Evolutionary conservation across 768 basidiomycete genomes (phyloP).

Genomic region (Candolleomyces aberdarensis): DNA sequence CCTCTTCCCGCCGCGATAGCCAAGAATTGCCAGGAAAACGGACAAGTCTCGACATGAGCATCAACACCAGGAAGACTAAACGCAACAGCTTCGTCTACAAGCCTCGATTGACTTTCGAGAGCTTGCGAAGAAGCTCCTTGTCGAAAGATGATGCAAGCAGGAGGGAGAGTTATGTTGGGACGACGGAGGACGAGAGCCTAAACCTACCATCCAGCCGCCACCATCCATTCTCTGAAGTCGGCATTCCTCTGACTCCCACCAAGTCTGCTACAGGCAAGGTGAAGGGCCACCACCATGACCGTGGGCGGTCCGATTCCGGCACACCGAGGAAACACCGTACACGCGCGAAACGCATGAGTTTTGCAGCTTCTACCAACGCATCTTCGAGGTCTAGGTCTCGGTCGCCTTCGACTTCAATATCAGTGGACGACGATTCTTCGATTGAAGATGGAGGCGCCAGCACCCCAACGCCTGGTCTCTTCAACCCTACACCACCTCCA

Average conservation of each 20-base stretch:
- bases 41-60: not conserved
- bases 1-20: not conserved
- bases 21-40: not conserved
- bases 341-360: not conserved
- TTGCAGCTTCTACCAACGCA: not conserved
- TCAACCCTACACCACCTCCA: constrained; percentile 3
- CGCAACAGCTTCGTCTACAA: constrained; percentile 1
- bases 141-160: not conserved
- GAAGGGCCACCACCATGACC: not conserved
- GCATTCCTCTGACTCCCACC: not conserved
- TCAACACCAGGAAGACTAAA: not conserved
- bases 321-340: not conserved
- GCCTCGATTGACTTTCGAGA: constrained; percentile 5
- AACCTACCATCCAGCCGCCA: not conserved
- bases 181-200: not conserved
- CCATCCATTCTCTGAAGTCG: not conserved
- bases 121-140: constrained; percentile 1
- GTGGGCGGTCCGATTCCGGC: not conserved
- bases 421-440: not conserved
- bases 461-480: not conserved
- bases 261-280: not conserved
- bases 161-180: not conserved
- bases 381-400: not conserved
- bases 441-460: not conserved
- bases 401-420: not conserved